Conservation (phyloP, 2,329 filamentous ascomycete species). For the Metarhizium album region DNA sequence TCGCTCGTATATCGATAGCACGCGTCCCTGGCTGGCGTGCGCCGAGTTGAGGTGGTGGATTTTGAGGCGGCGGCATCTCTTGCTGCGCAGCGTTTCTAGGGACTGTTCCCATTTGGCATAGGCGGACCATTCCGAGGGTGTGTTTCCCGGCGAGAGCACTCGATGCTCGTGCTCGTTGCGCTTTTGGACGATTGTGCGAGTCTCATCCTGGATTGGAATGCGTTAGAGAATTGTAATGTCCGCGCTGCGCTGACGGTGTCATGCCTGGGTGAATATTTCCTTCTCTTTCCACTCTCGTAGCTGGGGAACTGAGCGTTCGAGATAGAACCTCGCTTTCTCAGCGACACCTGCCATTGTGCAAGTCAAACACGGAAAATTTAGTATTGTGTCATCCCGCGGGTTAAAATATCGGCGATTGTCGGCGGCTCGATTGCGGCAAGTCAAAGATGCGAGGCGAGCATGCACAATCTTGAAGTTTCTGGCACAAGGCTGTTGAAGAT, state of each 20-base stretch:
- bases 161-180: constrained; percentile 90
- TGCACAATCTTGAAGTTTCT: constrained; percentile 10
- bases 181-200: constrained; percentile 77
- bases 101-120: constrained; percentile 67
- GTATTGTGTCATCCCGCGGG: too few relatives aligned
- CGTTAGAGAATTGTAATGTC: not conserved
- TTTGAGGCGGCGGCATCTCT: constrained; percentile 71
- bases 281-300: constrained; percentile 88
- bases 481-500: constrained; percentile 10
- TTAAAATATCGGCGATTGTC: too few relatives aligned
- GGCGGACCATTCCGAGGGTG: constrained; percentile 67
- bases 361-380: not conserved
- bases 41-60: constrained; percentile 56
- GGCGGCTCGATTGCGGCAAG: not conserved
- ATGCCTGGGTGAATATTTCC: constrained; percentile 73
- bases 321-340: constrained; percentile 90
- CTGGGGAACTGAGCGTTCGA: constrained; percentile 86
- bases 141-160: constrained; percentile 70
- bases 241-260: constrained; percentile 10
- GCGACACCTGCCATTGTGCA: constrained; percentile 66
- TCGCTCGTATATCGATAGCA: constrained; percentile 83
- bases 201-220: constrained; percentile 57
- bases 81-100: constrained; percentile 66
- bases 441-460: not conserved
- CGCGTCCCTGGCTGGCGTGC: constrained; percentile 66